These are phyloP conservation scores for Talaromyces sp. DNA, from an alignment of 2,329 filamentous ascomycete species.

Conservation along the genomic window DNA sequence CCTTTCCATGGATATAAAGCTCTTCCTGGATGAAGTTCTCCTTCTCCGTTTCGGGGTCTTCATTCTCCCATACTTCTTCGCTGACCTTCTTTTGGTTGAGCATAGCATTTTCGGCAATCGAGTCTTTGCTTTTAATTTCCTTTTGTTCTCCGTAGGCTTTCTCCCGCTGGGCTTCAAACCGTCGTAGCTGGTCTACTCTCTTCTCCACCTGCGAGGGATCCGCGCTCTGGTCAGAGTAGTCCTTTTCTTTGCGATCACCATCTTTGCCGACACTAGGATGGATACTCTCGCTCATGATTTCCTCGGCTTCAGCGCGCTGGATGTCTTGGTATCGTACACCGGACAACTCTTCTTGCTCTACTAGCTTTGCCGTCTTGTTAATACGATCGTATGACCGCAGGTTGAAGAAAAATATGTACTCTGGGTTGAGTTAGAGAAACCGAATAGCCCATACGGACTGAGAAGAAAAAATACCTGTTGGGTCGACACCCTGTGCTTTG, in stretches of 20 bases:
- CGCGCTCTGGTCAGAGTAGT: conserved; percentile 31
- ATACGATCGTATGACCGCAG: conserved; percentile 87
- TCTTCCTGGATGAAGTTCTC: conserved; percentile 93
- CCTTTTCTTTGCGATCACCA: conserved; percentile 43
- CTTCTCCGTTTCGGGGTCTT: conserved; percentile 69
- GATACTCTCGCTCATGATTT: conserved; percentile 74
- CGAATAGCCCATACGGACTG: background rate
- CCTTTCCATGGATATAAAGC: conserved; percentile 89
- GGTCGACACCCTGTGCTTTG: conserved; percentile 68
- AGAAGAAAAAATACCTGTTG: conserved; percentile 40
- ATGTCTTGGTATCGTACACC: conserved; percentile 75
- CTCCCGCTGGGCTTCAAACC: conserved; percentile 42
- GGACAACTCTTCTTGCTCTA: conserved; percentile 68
- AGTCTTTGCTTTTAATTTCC: conserved; percentile 42
- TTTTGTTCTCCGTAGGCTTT: conserved; percentile 23
- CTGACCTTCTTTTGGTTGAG: conserved; percentile 55
- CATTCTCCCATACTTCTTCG: conserved; percentile 71
- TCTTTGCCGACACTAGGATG: conserved; percentile 44
- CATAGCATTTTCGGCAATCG: conserved; percentile 78
- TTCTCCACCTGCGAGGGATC: conserved; percentile 10
- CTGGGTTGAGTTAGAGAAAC: conserved; percentile 15
- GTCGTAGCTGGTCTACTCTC: conserved; percentile 40
- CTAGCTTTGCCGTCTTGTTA: conserved; percentile 64
- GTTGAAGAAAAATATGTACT: conserved; percentile 93
- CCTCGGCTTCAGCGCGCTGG: conserved; percentile 70